These are phyloP conservation scores for Ramaria sp. DNA, from an alignment of 768 basidiomycete genomes.

Conservation along the genomic window DNA sequence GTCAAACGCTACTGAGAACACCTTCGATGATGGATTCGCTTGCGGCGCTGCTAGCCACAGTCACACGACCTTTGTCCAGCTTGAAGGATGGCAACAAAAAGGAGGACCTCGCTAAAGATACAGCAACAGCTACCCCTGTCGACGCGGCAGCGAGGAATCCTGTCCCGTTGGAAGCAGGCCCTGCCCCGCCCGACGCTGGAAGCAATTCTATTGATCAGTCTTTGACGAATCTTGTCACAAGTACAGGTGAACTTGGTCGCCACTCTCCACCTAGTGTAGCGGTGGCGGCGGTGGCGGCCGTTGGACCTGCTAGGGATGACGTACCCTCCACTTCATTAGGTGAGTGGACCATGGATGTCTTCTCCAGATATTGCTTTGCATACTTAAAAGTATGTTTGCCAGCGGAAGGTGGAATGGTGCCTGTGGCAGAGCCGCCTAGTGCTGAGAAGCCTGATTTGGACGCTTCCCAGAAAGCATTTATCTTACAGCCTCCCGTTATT, in stretches of 20 bases:
- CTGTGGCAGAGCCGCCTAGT: slow-evolving; percentile 16
- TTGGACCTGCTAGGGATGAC: background rate
- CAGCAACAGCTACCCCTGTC: slow-evolving; percentile 6
- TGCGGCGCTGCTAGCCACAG: slow-evolving; percentile 74
- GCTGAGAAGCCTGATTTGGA: slow-evolving; percentile 14
- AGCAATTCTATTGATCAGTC: background rate
- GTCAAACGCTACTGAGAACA: slow-evolving; percentile 74
- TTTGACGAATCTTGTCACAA: background rate
- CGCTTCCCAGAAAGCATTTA: slow-evolving; percentile 33
- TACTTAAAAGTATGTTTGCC: background rate
- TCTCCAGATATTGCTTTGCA: no score
- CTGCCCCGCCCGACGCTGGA: slow-evolving; percentile 11
- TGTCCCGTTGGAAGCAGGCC: slow-evolving; percentile 12
- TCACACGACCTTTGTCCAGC: slow-evolving; percentile 72
- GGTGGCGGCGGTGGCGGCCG: no score
- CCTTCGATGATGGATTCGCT: slow-evolving; percentile 90
- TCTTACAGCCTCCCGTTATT: slow-evolving; percentile 72
- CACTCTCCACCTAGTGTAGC: no score
- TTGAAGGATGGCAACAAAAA: slow-evolving; percentile 43
- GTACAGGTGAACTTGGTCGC: background rate
- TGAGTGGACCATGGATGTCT: background rate
- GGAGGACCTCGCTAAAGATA: slow-evolving; percentile 3
- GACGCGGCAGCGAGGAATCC: slow-evolving; percentile 15
- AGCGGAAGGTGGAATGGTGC: slow-evolving; percentile 8
- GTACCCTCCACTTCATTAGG: background rate